Base-by-base conservation (phyloP, 164 flowering plant genomes). In the Aristolochia contorta region DNA sequence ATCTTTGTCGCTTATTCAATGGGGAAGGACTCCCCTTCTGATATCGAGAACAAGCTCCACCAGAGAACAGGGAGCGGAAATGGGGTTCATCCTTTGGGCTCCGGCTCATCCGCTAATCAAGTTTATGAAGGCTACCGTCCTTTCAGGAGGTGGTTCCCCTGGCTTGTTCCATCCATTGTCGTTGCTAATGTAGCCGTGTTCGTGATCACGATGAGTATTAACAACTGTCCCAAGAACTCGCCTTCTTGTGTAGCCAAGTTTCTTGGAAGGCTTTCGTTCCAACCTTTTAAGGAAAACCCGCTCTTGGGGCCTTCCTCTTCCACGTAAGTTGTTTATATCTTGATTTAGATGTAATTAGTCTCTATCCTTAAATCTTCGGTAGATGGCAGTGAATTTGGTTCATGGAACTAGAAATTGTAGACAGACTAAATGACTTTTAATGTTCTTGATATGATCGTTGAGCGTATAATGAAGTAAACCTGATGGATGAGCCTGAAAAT, bases 241-340 rank as follows among this genome's bases (percentile, higher is more conserved):
- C 33, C 14, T 15, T 33, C 67, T 20, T 87, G 88, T 64, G 22
- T 83, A 7, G 80, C 59, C 15, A 24, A 52, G 14, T 65, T 65
- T 49, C 69, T 87, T 14, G 84, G 85, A 15, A 78, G 90, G 19
- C 79, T 81, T 59, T 74, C 88, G 3, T 87, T 87, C 59, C 85
- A 84, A 67, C 81, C 81, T 12, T 51, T 79, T n/a, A 80, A 74
- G 55, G 84, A 84, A 65, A 86, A 86, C 47, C 89, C 89, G 6
- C 80, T 86, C 54, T 80, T 86, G 13, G 89, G 93, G 0, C 93
- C 89, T 63, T 78, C 87, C n/a, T 67, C 86, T 9, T 12, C 49
- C 6, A 78, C 89, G 92, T 86, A 30, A 74, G 82, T 61, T 21
- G 20, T n/a, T 21, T 23, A 19, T 21, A 0, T 52, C 23, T 16